phyloP scores from a whole-genome alignment of 2,329 filamentous ascomycete genomes.

The Akanthomyces lecanii region DNA sequence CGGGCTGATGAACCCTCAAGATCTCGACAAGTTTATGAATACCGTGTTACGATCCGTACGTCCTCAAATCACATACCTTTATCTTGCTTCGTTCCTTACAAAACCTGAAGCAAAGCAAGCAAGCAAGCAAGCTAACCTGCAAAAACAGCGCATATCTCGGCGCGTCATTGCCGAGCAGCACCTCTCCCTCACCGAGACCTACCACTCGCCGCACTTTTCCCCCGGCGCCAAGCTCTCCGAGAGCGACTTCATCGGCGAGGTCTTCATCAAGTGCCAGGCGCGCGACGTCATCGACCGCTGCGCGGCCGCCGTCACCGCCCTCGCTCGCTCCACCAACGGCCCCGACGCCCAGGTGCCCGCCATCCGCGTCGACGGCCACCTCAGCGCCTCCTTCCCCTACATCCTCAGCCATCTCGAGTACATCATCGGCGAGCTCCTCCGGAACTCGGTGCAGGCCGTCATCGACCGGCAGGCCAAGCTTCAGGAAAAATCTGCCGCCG shows the following conservation, averaged over 20 bases:
- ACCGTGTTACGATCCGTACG: slow-evolving; percentile 79
- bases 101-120: too few relatives aligned
- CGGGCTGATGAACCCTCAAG: slow-evolving; percentile 71
- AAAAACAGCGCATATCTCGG: slow-evolving; percentile 74
- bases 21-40: slow-evolving; percentile 93
- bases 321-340: slow-evolving; percentile 73
- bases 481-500: slow-evolving; percentile 20
- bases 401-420: slow-evolving; percentile 96
- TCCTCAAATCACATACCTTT: not conserved
- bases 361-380: slow-evolving; percentile 77
- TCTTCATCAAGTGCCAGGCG: slow-evolving; percentile 89
- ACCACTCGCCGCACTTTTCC: slow-evolving; percentile 85
- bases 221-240: slow-evolving; percentile 68
- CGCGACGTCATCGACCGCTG: slow-evolving; percentile 84
- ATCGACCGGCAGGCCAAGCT: slow-evolving; percentile 64
- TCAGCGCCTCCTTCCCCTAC: slow-evolving; percentile 89
- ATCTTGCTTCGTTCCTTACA: not conserved
- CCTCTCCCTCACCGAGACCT: slow-evolving; percentile 89
- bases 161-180: slow-evolving; percentile 98
- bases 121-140: not conserved
- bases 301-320: slow-evolving; percentile 67
- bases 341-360: slow-evolving; percentile 68
- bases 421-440: slow-evolving; percentile 89
- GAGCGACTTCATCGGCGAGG: slow-evolving; percentile 88
- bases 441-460: slow-evolving; percentile 91